A percentile compares a stretch with the other conserved stretches of the same genome.
Evolutionary conservation across 2,329 filamentous ascomycete species (phyloP).

Genomic region (Colletotrichum lindemuthianum): DNA sequence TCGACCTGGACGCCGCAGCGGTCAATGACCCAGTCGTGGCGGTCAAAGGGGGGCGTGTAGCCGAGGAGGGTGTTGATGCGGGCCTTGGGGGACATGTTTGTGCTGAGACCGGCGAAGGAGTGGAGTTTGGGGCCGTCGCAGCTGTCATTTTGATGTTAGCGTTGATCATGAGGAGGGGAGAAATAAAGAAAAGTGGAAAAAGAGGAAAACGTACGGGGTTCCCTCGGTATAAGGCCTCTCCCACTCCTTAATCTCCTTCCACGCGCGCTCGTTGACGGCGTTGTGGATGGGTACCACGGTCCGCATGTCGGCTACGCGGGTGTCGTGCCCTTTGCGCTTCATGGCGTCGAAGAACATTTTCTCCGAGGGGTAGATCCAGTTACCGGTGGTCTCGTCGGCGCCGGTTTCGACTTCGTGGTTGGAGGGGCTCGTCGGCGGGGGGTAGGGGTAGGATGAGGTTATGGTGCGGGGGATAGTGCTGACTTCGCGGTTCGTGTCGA

Average conservation of each 20-base stretch:
- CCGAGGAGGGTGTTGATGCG: slow-evolving; percentile 84
- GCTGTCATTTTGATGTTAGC: slow-evolving; percentile 36
- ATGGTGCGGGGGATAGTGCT: slow-evolving; percentile 80
- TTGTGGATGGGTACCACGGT: slow-evolving; percentile 98
- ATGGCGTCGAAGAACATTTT: slow-evolving; percentile 99
- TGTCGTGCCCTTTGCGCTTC: slow-evolving; percentile 86
- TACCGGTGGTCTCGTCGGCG: slow-evolving; percentile 74
- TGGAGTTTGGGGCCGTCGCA: slow-evolving; percentile 83
- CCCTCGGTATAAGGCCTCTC: slow-evolving; percentile 73
- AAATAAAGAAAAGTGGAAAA: background rate
- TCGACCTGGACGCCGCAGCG: slow-evolving; percentile 86
- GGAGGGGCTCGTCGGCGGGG: slow-evolving; percentile 50
- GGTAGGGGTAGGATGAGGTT: slow-evolving; percentile 43
- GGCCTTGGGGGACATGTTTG: slow-evolving; percentile 81
- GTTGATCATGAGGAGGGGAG: background rate
- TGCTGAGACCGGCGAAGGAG: slow-evolving; percentile 80
- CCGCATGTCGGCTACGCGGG: slow-evolving; percentile 79
- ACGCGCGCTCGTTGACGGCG: slow-evolving; percentile 96
- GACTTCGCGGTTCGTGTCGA: slow-evolving; percentile 76
- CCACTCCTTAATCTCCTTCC: slow-evolving; percentile 92
- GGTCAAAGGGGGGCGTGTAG: slow-evolving; percentile 92
- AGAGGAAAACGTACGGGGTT: slow-evolving; percentile 60
- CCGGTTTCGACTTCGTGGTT: slow-evolving; percentile 85
- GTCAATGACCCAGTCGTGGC: slow-evolving; percentile 97
- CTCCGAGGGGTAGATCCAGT: slow-evolving; percentile 98